Evolutionary conservation across 208 protist species (phyloP), one percentile per base, ranked within the genome.

Genomic region (Porcisia hertigi): DNA sequence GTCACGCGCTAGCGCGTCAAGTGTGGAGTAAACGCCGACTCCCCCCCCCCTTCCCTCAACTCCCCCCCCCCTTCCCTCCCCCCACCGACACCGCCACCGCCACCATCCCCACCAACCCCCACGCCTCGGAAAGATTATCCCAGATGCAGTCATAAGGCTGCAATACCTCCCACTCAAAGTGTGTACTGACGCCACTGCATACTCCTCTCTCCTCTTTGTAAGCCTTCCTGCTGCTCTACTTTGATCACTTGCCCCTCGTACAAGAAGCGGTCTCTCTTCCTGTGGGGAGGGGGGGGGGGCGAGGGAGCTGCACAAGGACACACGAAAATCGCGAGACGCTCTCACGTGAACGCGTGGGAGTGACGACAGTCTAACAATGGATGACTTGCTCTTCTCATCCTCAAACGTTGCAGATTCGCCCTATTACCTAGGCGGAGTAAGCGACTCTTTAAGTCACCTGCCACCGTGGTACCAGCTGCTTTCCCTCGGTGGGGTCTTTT

Each of bases 401-500:
- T 57, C 49, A 6, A 23, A 6, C 30, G n/a, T 77, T 34, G 53
- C 57, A 7, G 1, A 52, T 2, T n/a, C 34, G 4, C 72, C 72
- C 7, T 73, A 87, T 75, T 94, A 91, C 75, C 81, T 94, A 23
- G 92, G 92, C 23, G 80, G 69, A 25, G 84, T 94, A 18, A 88
- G 78, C n/a, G 80, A 89, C 62, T 97, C 93, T 8, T 71, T 97
- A 18, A 84, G 92, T 73, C 85, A 89, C 73, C 80, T 97, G 14
- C 93, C 93, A 6, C 90, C 83, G 60, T 97, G 90, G 90, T 97
- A 95, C 70, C 93, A 97, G 70, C 58, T 94, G 34, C 25, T 92
- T 57, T 85, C 84, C 47, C 47, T 94, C 8, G 84, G 81, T 52
- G 86, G 84, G 25, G 80, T 95, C n/a, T 82, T 94, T 30, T 84